A percentile compares a stretch with the other conserved stretches of the same genome.
These are phyloP conservation scores for Cyberlindnera bimundalis DNA, from an alignment of 805 yeast genomes.

Conservation along the genomic window DNA sequence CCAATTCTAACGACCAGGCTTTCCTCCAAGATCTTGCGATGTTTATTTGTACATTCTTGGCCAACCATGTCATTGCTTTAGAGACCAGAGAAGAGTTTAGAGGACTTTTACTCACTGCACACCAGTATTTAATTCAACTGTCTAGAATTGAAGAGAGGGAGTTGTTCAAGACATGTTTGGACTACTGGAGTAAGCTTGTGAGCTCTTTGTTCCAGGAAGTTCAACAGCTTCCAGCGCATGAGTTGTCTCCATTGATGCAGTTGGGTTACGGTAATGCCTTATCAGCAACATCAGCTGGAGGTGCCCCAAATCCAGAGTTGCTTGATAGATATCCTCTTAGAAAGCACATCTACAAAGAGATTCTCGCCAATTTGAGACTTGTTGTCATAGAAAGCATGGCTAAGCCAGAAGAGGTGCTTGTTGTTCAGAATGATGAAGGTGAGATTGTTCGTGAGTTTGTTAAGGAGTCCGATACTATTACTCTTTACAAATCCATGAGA, in stretches of 20 bases:
- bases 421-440: constrained; percentile 98
- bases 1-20: constrained; percentile 83
- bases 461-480: constrained; percentile 95
- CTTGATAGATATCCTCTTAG: constrained; percentile 79
- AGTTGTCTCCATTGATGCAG: constrained; percentile 74
- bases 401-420: constrained; percentile 94
- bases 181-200: constrained; percentile 92
- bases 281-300: constrained; percentile 49
- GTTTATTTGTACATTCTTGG: constrained; percentile 81
- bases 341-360: constrained; percentile 75
- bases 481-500: constrained; percentile 90
- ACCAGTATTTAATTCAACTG: constrained; percentile 75
- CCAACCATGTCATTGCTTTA: constrained; percentile 64
- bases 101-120: constrained; percentile 65
- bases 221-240: constrained; percentile 70
- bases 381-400: constrained; percentile 98
- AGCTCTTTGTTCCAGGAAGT: constrained; percentile 79
- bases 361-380: constrained; percentile 78
- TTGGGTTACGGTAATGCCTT: constrained; percentile 41
- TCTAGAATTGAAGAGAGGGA: constrained; percentile 95
- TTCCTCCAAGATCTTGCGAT: constrained; percentile 93
- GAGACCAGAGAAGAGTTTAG: constrained; percentile 54
- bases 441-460: constrained; percentile 97
- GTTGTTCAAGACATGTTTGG: constrained; percentile 90
- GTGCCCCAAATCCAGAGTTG: constrained; percentile 82